Percentiles rank a stretch among this genome's conserved stretches.
phyloP scores from a whole-genome alignment of 257 asterid species.

The Salvia miltiorrhiza region DNA sequence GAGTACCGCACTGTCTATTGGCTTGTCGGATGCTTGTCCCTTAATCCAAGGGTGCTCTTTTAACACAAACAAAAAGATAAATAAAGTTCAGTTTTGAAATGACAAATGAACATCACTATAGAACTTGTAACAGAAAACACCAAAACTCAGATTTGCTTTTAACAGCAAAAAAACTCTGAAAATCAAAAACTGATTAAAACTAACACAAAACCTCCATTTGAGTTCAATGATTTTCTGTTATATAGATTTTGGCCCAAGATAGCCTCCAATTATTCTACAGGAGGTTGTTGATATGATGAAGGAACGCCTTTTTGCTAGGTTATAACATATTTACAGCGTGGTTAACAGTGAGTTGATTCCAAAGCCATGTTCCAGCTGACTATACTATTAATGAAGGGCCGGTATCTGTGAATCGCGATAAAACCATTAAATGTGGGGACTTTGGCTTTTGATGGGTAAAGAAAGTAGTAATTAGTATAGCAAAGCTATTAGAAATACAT shows the following conservation, averaged over 20 bases:
- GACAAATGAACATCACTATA: background rate
- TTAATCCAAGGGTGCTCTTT: conserved; percentile 79
- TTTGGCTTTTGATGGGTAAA: background rate
- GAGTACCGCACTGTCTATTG: conserved; percentile 77
- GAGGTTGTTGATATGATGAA: background rate
- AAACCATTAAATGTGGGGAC: background rate
- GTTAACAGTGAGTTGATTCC: background rate
- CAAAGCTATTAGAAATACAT: background rate
- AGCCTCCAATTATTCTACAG: background rate
- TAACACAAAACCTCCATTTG: background rate
- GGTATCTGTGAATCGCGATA: background rate
- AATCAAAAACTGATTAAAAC: background rate
- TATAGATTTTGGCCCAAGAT: background rate
- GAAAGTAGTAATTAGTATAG: background rate
- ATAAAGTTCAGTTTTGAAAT: background rate
- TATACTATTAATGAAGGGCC: background rate
- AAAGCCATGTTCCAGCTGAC: background rate
- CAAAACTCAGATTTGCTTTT: background rate
- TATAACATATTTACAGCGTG: background rate
- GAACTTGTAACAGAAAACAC: background rate
- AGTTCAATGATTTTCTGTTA: background rate
- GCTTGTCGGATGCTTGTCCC: conserved; percentile 84
- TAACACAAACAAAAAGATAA: conserved; percentile 3
- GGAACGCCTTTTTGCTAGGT: background rate
- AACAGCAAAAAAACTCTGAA: background rate